Conservation (phyloP, 768 basidiomycete species). For the Lentinula boryana region DNA sequence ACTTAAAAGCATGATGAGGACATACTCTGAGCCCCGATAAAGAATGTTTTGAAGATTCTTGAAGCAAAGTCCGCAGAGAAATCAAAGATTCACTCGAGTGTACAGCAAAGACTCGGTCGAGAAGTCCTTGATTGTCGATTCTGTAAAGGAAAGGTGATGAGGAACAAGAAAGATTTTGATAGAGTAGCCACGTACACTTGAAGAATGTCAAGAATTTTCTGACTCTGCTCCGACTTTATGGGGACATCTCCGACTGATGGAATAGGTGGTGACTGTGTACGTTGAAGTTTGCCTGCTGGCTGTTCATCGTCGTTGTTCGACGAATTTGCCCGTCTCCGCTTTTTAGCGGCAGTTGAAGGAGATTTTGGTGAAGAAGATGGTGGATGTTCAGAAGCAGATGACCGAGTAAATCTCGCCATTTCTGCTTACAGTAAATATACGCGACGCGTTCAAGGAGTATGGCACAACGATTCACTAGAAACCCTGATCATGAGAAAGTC, state of each 20-base stretch:
- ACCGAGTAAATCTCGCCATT: conserved; percentile 80
- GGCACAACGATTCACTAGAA: neutral
- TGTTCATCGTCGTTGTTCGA: conserved; percentile 36
- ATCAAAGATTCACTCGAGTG: conserved; percentile 32
- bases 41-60: conserved; percentile 45
- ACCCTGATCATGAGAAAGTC: neutral
- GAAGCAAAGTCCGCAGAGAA: conserved; percentile 54
- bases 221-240: conserved; percentile 36
- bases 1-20: conserved; percentile 11
- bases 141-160: conserved; percentile 25
- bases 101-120: conserved; percentile 73
- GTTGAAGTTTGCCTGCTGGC: conserved; percentile 42
- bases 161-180: neutral
- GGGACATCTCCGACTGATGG: conserved; percentile 42
- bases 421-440: conserved; percentile 6
- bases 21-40: conserved; percentile 53
- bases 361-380: conserved; percentile 13
- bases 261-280: conserved; percentile 24
- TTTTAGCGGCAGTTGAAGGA: conserved; percentile 36
- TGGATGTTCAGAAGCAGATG: conserved; percentile 34
- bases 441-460: conserved; percentile 19
- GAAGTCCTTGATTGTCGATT: conserved; percentile 66
- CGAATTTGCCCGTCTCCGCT: conserved; percentile 56
- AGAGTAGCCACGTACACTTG: conserved; percentile 33
- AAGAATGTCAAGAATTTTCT: conserved; percentile 49